These are phyloP conservation scores for Endothia cerciana DNA, from an alignment of 2,329 filamentous ascomycete species.

Conservation along the genomic window DNA sequence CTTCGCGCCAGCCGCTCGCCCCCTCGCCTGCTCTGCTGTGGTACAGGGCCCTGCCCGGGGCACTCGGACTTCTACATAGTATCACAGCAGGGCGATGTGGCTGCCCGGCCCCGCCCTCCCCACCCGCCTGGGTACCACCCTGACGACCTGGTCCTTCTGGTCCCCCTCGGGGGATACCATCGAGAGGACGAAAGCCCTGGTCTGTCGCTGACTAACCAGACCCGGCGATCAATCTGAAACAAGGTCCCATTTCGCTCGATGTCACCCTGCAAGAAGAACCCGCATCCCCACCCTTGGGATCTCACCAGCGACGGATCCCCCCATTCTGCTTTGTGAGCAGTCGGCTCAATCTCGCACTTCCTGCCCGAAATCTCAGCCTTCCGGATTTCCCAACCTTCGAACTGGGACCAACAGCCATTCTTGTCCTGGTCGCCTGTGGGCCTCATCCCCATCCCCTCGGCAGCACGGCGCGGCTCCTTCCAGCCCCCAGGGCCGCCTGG, in stretches of 20 bases:
- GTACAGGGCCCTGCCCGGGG: neutral
- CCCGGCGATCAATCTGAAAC: constrained; percentile 28
- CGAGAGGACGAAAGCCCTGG: constrained; percentile 16
- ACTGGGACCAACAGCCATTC: neutral
- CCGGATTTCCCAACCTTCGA: neutral
- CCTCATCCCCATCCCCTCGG: neutral
- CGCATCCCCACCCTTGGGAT: constrained; percentile 19
- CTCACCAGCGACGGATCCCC: constrained; percentile 4
- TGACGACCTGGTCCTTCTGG: neutral
- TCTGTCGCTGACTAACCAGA: constrained; percentile 20
- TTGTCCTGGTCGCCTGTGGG: neutral
- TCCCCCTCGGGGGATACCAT: constrained; percentile 7
- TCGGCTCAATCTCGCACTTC: constrained; percentile 8
- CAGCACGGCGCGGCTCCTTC: neutral
- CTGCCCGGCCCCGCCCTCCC: neutral
- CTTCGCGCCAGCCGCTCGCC: constrained; percentile 2
- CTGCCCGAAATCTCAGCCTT: constrained; percentile 9
- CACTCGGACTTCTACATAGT: constrained; percentile 12
- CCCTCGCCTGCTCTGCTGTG: neutral
- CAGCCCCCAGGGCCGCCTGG: neutral
- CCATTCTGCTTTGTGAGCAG: neutral
- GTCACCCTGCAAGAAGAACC: constrained; percentile 22
- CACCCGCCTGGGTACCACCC: constrained; percentile 15
- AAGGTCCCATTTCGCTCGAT: constrained; percentile 27
- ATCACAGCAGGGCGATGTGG: constrained; percentile 1